Evolutionary conservation across 129 eudicot genomes (phyloP).

Genomic region (Chrysanthemum lavandulifolium): DNA sequence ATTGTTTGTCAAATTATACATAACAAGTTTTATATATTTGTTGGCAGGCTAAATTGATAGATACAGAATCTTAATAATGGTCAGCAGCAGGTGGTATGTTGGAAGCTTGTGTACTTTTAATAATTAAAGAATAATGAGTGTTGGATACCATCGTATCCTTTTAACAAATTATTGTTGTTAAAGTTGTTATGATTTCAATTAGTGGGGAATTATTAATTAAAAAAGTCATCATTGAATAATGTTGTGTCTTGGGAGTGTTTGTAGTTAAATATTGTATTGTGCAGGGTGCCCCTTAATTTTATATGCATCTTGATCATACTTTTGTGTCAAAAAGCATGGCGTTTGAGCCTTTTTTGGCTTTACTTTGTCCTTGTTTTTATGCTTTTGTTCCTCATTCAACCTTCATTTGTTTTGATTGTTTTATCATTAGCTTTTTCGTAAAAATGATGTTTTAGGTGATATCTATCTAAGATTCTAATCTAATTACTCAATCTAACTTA

Average conservation of each 20-base stretch:
- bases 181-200: conserved; percentile 18
- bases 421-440: conserved; percentile 4
- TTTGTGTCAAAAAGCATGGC: conserved; percentile 32
- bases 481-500: not conserved
- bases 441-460: not conserved
- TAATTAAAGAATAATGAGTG: conserved; percentile 22
- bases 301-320: conserved; percentile 27
- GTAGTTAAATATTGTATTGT: conserved; percentile 33
- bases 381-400: conserved; percentile 25
- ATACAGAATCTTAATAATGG: conserved; percentile 24
- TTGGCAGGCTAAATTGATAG: conserved; percentile 27
- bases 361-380: conserved; percentile 30
- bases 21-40: not conserved
- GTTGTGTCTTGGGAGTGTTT: conserved; percentile 23
- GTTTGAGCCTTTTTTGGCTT: conserved; percentile 35
- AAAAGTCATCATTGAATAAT: conserved; percentile 24
- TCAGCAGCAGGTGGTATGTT: conserved; percentile 23
- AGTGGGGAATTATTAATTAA: conserved; percentile 28
- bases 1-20: not conserved
- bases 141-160: conserved; percentile 33
- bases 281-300: conserved; percentile 38
- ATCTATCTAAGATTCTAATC: not conserved
- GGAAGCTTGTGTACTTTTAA: conserved; percentile 28
- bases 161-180: conserved; percentile 13
- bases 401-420: conserved; percentile 15